phyloP scores from a whole-genome alignment of 257 asterid genomes.

The Jaltomata sinuosa region DNA sequence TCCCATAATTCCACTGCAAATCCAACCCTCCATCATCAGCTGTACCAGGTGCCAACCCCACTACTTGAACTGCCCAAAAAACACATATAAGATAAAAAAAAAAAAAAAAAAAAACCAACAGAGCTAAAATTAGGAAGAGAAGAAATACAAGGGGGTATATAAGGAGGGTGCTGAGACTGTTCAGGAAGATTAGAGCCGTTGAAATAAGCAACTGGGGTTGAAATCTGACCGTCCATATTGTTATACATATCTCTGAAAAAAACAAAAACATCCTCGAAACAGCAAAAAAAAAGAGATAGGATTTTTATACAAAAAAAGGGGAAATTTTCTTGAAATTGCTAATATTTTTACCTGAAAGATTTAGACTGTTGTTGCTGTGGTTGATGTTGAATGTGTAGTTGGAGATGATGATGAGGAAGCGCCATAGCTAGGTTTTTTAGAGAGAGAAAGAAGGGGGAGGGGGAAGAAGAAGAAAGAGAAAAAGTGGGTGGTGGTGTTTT shows the following conservation, averaged over 20 bases:
- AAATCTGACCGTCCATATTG: conserved; percentile 74
- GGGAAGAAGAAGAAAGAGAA: not conserved
- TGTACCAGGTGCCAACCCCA: conserved; percentile 59
- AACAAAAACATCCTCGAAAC: not conserved
- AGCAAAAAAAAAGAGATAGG: not conserved
- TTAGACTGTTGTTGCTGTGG: conserved; percentile 14
- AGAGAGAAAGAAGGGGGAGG: not conserved
- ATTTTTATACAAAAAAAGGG: not conserved
- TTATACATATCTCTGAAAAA: conserved; percentile 46
- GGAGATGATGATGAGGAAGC: conserved; percentile 57
- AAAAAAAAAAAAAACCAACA: not conserved
- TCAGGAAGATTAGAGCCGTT: conserved; percentile 60
- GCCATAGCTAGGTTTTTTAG: conserved; percentile 44
- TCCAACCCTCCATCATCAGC: conserved; percentile 58
- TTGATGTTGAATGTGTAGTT: conserved; percentile 33
- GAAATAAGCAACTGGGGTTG: conserved; percentile 61
- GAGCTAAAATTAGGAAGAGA: not conserved
- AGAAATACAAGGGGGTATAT: conserved; percentile 69
- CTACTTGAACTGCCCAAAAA: conserved; percentile 63
- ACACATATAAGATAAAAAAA: not conserved
- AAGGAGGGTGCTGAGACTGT: conserved; percentile 74
- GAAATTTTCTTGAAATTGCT: not conserved
- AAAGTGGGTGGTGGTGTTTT: conserved; percentile 1
- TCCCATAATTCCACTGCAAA: conserved; percentile 67
- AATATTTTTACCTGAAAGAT: conserved; percentile 47